Base-by-base conservation (phyloP, 2,329 filamentous ascomycete genomes). In the Tricladium varicosporioides region DNA sequence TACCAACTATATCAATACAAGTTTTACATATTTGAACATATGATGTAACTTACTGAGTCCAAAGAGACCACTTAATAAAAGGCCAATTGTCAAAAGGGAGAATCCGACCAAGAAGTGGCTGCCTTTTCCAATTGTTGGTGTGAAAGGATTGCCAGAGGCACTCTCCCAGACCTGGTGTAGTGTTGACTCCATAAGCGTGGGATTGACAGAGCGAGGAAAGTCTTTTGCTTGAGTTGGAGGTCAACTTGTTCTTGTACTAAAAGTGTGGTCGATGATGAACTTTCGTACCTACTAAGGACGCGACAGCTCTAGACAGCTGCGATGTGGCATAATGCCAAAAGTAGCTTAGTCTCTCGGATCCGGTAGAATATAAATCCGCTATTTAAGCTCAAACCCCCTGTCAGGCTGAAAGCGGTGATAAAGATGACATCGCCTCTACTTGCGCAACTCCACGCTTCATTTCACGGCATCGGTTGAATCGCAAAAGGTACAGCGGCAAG, bases 81-180 rank as follows among this genome's bases (percentile, higher is more conserved):
- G 70, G 74, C 90, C 90, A 59, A 87, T 70, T 31, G 91, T 71
- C 59, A 97, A 80, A 59, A 97, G 81, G 54, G 80, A 72, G 75
- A 92, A 93, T 70, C 86, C 92, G 64, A 96, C 79, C 65, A 83
- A 76, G 78, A 97, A 94, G 67, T 97, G 94, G 72, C 79, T 86
- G 70, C 86, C 83, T 79, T 97, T 97, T 73, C 83, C 82, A 68
- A 97, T 77, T 57, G 85, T 72, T 60, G 93, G 92, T 67, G 86
- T 76, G 78, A 94, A 97, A 62, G 92, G 91, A 78, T 85, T 89
- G 81, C 85, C 84, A 75, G 89, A 84, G 78, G 92, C 90, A 81
- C 91, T 89, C 82, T 95, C 88, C 93, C 93, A 97, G 78, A 96
- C 83, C 75, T 94, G 86, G 76, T 88, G 86, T 75, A 96, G 80